Base-by-base conservation (phyloP, 768 basidiomycete genomes). In the Chalciporus sphaerocephalus region DNA sequence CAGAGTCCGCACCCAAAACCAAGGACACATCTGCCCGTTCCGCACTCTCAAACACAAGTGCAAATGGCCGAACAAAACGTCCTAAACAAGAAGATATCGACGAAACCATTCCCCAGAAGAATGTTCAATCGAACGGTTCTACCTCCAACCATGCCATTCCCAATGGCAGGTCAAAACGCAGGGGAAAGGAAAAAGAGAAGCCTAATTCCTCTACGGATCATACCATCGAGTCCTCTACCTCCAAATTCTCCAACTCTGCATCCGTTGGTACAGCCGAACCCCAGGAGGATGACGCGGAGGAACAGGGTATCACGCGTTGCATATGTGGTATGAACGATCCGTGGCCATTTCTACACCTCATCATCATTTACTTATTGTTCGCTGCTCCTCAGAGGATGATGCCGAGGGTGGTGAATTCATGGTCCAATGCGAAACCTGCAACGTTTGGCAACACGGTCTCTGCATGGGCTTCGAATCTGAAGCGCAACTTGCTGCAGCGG, bases 401-500 rank as follows among this genome's bases (percentile, higher is more conserved):
- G 79, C 80, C 42, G 83, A 86, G 62, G 90, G 88, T 41, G 90
- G 92, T 38, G 93, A 92, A 64, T 90, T 95, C 71, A 96, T 97
- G 91, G 92, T 97, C 40, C 88, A 92, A 65, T 99, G 95, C 69
- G 95, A 98, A 69, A 84, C 75, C 35, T 99, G 95, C 73, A 89
- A 93, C 59, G 91, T 90, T 44, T 99, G 95, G 95, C 95, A 99
- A 69, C 95, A 99, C 64, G 93, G 93, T 3, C 75, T 84, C 9
- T 99, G 96, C 70, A 92, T 99, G 82, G 95, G 93, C 33, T 89
- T 88, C 65, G 83, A 88, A 54, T 79, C 80, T 25, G 83, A 87
- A 59, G 81, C 81, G 57, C 76, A 80, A 56, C 76, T 87, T 27
- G 82, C 80, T 56, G 79, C 78, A n/a, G 81, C 79, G 59, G 80